These are phyloP conservation scores for Pneumocystis wakefieldiae DNA, from an alignment of 1,139 yeast genomes.

Conservation along the genomic window DNA sequence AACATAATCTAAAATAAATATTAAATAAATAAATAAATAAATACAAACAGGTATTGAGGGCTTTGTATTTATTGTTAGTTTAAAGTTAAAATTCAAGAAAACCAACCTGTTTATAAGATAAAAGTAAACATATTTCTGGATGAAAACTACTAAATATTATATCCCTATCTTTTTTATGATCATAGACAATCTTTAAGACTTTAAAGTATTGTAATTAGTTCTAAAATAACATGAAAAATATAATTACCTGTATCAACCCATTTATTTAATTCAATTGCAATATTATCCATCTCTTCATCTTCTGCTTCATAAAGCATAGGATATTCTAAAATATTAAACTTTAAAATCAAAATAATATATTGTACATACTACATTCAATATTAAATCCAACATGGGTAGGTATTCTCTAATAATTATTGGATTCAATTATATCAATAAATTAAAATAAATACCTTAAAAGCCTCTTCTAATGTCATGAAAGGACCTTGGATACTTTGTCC, in stretches of 20 bases:
- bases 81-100: neutral
- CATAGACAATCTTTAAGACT: slow-evolving; percentile 65
- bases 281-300: slow-evolving; percentile 71
- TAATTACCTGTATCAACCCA: slow-evolving; percentile 34
- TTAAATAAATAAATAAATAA: slow-evolving; percentile 21
- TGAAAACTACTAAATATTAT: slow-evolving; percentile 86
- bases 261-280: slow-evolving; percentile 68
- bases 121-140: slow-evolving; percentile 76
- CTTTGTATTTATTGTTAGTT: neutral
- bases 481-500: slow-evolving; percentile 85
- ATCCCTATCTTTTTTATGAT: slow-evolving; percentile 65
- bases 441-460: slow-evolving; percentile 33
- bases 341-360: neutral
- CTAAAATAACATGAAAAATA: slow-evolving; percentile 23
- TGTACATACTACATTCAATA: slow-evolving; percentile 55
- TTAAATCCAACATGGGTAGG: slow-evolving; percentile 84
- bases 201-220: slow-evolving; percentile 29
- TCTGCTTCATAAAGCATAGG: slow-evolving; percentile 94
- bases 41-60: neutral
- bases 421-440: neutral
- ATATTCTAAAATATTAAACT: slow-evolving; percentile 26
- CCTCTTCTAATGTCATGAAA: slow-evolving; percentile 74
- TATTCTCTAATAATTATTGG: slow-evolving; percentile 30
- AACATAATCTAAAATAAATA: slow-evolving; percentile 63
- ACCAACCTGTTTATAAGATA: slow-evolving; percentile 58